Evolutionary conservation across 805 yeast genomes (phyloP).

Genomic region (Tetrapisispora pingtungensis): DNA sequence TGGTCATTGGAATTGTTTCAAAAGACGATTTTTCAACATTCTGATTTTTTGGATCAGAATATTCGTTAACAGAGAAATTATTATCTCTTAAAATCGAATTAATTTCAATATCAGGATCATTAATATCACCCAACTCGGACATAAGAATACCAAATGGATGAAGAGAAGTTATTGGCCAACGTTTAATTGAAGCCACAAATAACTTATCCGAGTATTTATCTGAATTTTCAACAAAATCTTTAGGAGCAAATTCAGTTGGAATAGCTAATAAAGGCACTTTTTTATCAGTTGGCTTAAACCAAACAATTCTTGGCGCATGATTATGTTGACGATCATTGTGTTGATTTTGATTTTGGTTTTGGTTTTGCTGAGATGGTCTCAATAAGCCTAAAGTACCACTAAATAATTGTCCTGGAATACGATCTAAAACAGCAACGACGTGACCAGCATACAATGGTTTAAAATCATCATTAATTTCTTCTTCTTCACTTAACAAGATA

Average conservation of each 20-base stretch:
- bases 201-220: slow-evolving; percentile 70
- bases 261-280: slow-evolving; percentile 96
- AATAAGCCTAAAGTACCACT: slow-evolving; percentile 89
- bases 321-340: slow-evolving; percentile 8
- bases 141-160: slow-evolving; percentile 96
- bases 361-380: slow-evolving; percentile 87
- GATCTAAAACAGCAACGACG: slow-evolving; percentile 94
- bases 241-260: slow-evolving; percentile 97
- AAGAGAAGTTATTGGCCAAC: slow-evolving; percentile 98
- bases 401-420: slow-evolving; percentile 93
- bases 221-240: slow-evolving; percentile 87
- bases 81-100: slow-evolving; percentile 84
- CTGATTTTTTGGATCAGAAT: slow-evolving; percentile 38
- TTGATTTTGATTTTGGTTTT: slow-evolving; percentile 15
- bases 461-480: slow-evolving; percentile 83
- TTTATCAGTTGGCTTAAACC: slow-evolving; percentile 98
- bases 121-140: slow-evolving; percentile 74
- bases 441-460: slow-evolving; percentile 97
- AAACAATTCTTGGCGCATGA: slow-evolving; percentile 82
- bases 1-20: slow-evolving; percentile 16
- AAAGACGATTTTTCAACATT: slow-evolving; percentile 20
- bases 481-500: slow-evolving; percentile 82
- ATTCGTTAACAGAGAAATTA: slow-evolving; percentile 74
- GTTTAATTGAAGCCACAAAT: slow-evolving; percentile 89
- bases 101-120: slow-evolving; percentile 67